phyloP scores from a whole-genome alignment of 257 asterid genomes.

The Solanum sitiens region DNA sequence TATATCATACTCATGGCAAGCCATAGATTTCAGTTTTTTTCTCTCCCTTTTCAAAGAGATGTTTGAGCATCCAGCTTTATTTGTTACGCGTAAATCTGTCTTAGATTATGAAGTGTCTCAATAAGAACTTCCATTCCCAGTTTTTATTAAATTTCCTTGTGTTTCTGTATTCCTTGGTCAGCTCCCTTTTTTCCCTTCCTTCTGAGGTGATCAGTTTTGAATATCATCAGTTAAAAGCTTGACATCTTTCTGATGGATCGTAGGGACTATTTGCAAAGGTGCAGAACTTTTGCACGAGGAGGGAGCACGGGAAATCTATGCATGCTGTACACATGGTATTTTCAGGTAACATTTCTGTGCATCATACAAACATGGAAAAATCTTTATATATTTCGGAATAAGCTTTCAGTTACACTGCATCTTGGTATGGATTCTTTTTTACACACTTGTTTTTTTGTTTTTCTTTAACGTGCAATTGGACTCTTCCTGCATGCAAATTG shows the following conservation, averaged over 20 bases:
- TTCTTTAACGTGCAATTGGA: not conserved
- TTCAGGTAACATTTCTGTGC: conserved; percentile 42
- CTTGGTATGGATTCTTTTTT: not conserved
- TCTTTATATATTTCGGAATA: not conserved
- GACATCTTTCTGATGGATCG: conserved; percentile 9
- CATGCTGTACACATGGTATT: conserved; percentile 91
- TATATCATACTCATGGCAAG: not conserved
- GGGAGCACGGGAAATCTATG: conserved; percentile 97
- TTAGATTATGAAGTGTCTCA: not conserved
- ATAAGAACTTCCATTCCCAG: not conserved
- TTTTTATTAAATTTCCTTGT: not conserved
- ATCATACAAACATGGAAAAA: not conserved
- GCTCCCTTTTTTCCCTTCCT: not conserved
- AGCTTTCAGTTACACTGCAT: not conserved
- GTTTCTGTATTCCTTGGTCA: not conserved
- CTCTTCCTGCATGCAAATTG: not conserved
- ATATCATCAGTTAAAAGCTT: conserved; percentile 17
- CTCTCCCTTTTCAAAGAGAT: not conserved
- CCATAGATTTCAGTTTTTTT: not conserved
- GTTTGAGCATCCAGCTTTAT: not conserved
- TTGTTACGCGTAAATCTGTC: not conserved
- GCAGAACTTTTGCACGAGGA: conserved; percentile 80
- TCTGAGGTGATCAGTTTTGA: not conserved
- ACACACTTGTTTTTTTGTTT: not conserved
- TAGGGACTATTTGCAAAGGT: conserved; percentile 91